Base-by-base conservation (phyloP, 2,329 filamentous ascomycete genomes). In the Fusarium anthophilum region DNA sequence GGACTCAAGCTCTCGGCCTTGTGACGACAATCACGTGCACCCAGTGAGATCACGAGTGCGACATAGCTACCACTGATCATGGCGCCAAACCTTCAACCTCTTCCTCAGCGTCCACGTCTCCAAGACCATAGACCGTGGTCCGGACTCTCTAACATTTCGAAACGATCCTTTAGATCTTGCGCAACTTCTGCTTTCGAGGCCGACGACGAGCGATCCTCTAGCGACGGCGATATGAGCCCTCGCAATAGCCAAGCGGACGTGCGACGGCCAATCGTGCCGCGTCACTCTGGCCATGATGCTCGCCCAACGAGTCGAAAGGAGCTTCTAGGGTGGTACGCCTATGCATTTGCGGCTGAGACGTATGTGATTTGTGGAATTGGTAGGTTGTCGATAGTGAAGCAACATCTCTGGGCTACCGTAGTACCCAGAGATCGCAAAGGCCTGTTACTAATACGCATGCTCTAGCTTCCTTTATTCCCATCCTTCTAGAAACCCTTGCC, bases 341-440 rank as follows among this genome's bases (percentile, higher is more conserved):
- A 98, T 85, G 93, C 93, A 47, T 98, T 97, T 87, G 96, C 96
- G 30, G 95, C 96, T 26, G 96, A 99, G 85, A 96, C 97, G 61
- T 98, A 98, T 82, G 94, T 97, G 22, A 94, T 98, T 64, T 98
- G 96, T 82, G 83, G 82, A 59, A 84, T 84, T 64, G 96, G 95
- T 94, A 82, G 81, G 91, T 85, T 28, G 26, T 51, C 22, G n/a
- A 41, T 24, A 28, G 43, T 55, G 30, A 55, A 56, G 37, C 55
- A n/a, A 22, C 24, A 28, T 51, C 38, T 65, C 43, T 17, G 32
- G 39, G 39, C n/a, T 57, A 22, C 13, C 28, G 32, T 35, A 35
- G 32, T 35, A 28, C 18, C 22, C 24, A n/a, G 30, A 57, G 48
- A 61, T 58, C 41, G 39, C 48, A 39, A 15, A 41, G 63, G 47